These are phyloP conservation scores for Yarrowia sp. DNA, from an alignment of 805 yeast species.

Conservation along the genomic window DNA sequence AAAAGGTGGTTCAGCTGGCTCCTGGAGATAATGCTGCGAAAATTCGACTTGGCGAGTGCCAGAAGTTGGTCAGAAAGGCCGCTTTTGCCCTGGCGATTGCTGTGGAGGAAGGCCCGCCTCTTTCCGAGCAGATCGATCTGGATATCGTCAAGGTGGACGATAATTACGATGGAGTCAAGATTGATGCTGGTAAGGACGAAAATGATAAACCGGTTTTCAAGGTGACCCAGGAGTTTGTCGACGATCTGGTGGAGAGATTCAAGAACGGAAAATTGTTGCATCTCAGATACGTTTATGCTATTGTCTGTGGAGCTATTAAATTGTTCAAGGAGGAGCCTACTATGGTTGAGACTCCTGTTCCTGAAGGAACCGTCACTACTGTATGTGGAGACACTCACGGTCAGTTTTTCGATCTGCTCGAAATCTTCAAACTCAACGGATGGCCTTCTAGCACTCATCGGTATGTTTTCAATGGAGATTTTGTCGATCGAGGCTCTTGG, in stretches of 20 bases:
- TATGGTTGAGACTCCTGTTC: constrained; percentile 63
- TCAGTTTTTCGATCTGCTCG: constrained; percentile 85
- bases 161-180: constrained; percentile 57
- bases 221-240: constrained; percentile 54
- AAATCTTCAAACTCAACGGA: constrained; percentile 75
- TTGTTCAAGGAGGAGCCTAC: constrained; percentile 66
- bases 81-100: constrained; percentile 88
- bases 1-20: constrained; percentile 54
- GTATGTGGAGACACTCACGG: constrained; percentile 99
- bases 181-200: constrained; percentile 45
- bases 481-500: constrained; percentile 98
- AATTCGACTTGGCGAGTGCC: constrained; percentile 60
- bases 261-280: constrained; percentile 71
- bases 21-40: constrained; percentile 71
- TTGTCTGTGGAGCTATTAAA: constrained; percentile 67
- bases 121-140: constrained; percentile 42
- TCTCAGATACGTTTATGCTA: constrained; percentile 78
- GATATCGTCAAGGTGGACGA: constrained; percentile 49
- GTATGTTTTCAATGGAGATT: constrained; percentile 92
- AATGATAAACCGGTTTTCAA: constrained; percentile 42
- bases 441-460: constrained; percentile 62
- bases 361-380: constrained; percentile 51
- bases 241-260: constrained; percentile 66
- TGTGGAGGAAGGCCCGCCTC: constrained; percentile 57
- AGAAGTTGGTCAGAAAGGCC: constrained; percentile 61